These are phyloP conservation scores for Rhodotorula sp. DNA, from an alignment of 1,284 basidiomycete species.

Conservation along the genomic window DNA sequence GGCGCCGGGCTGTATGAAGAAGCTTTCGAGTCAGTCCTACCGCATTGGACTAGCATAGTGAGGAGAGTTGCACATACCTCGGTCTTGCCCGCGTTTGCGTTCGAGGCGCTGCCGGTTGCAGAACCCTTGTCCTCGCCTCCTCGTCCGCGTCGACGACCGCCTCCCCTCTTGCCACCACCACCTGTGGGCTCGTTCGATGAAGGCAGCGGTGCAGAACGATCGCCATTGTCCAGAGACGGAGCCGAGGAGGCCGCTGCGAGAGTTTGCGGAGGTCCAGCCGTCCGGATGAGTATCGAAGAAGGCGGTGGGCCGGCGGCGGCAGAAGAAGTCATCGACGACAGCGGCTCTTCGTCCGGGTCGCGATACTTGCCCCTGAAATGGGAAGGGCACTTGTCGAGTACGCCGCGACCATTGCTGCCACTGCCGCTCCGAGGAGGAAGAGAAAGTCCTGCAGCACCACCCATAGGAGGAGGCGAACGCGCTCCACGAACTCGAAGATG, in stretches of 20 bases:
- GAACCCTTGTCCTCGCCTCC: not conserved
- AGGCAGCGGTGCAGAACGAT: not conserved
- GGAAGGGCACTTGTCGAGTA: slow-evolving; percentile 7
- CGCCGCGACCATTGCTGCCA: not conserved
- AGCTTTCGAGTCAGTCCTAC: not conserved
- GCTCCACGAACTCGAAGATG: not conserved
- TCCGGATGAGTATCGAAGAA: not conserved
- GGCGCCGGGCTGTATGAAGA: not conserved
- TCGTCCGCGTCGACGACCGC: not conserved
- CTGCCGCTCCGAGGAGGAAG: no score
- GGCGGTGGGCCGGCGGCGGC: not conserved
- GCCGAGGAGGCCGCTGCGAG: not conserved
- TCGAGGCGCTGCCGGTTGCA: not conserved
- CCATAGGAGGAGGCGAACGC: not conserved
- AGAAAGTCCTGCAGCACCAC: not conserved
- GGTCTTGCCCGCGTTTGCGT: not conserved
- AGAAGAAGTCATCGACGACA: not conserved
- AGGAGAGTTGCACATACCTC: no score
- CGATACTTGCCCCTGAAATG: slow-evolving; percentile 2
- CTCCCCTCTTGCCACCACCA: not conserved
- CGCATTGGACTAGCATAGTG: no score
- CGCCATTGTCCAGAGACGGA: not conserved
- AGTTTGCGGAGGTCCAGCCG: slow-evolving; percentile 3
- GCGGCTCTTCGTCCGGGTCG: slow-evolving; percentile 4
- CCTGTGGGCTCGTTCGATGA: not conserved